These are phyloP conservation scores for Ascochyta rabiei DNA, from an alignment of 2,329 filamentous ascomycete genomes.

Conservation along the genomic window DNA sequence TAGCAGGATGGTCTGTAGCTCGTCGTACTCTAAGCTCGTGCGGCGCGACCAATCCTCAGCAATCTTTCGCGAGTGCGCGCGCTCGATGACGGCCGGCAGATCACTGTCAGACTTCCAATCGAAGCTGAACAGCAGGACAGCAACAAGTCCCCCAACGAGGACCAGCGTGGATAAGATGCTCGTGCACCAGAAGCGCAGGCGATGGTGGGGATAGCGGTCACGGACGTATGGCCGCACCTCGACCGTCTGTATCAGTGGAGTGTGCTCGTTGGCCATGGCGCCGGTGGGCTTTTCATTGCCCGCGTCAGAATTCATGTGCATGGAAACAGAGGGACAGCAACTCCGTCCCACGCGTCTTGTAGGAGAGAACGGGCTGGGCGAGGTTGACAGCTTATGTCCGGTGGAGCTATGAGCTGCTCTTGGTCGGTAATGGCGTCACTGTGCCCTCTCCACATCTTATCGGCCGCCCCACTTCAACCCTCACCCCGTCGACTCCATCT, in stretches of 20 bases:
- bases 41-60: slow-evolving; percentile 50
- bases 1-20: slow-evolving; percentile 61
- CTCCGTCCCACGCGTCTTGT: not conserved
- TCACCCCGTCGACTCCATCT: not conserved
- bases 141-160: slow-evolving; percentile 45
- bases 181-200: slow-evolving; percentile 70
- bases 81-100: slow-evolving; percentile 15
- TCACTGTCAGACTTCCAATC: slow-evolving; percentile 2
- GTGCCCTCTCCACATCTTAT: slow-evolving; percentile 4
- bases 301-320: slow-evolving; percentile 22
- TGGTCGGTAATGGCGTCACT: slow-evolving; percentile 12
- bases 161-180: slow-evolving; percentile 55
- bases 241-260: slow-evolving; percentile 71
- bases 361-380: not conserved
- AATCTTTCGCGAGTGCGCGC: slow-evolving; percentile 32
- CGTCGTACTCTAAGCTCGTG: slow-evolving; percentile 58
- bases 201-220: slow-evolving; percentile 60
- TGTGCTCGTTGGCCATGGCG: slow-evolving; percentile 62
- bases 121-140: slow-evolving; percentile 49
- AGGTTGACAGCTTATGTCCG: slow-evolving; percentile 11
- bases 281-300: slow-evolving; percentile 34
- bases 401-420: slow-evolving; percentile 5
- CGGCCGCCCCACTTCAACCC: not conserved
- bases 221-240: slow-evolving; percentile 57
- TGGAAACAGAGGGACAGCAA: not conserved